phyloP scores from a whole-genome alignment of 495 filamentous ascomycete genomes.

The Penicillium cataractarum region DNA sequence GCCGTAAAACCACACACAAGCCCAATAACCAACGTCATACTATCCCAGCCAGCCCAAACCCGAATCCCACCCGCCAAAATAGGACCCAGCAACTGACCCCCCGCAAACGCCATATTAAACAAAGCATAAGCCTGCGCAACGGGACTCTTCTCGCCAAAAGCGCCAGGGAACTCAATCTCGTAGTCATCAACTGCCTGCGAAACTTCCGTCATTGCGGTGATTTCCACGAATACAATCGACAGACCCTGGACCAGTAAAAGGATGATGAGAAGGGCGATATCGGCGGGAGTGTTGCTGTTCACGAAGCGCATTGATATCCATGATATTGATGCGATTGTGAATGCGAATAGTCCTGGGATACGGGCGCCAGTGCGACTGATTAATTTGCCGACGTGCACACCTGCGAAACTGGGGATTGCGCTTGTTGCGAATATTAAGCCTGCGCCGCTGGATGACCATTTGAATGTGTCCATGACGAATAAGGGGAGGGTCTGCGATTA shows the following conservation, averaged over 20 bases:
- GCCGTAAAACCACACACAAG: slow-evolving; percentile 33
- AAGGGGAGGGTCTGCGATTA: slow-evolving; percentile 42
- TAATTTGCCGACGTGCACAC: slow-evolving; percentile 47
- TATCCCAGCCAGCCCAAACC: slow-evolving; percentile 41
- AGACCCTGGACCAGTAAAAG: slow-evolving; percentile 41
- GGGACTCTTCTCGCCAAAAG: slow-evolving; percentile 58
- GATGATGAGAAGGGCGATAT: slow-evolving; percentile 38
- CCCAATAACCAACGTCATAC: slow-evolving; percentile 44
- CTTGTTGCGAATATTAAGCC: slow-evolving; percentile 62
- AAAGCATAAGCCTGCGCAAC: slow-evolving; percentile 65
- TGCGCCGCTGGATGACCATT: slow-evolving; percentile 60
- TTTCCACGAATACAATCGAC: slow-evolving; percentile 37
- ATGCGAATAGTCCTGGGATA: slow-evolving; percentile 50
- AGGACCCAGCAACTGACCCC: slow-evolving; percentile 64
- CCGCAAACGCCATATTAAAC: slow-evolving; percentile 62
- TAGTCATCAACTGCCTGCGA: slow-evolving; percentile 36
- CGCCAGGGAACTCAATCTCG: slow-evolving; percentile 35
- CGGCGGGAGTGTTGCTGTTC: slow-evolving; percentile 28
- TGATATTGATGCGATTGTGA: slow-evolving; percentile 47
- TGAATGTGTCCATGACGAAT: slow-evolving; percentile 51
- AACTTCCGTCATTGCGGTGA: slow-evolving; percentile 44
- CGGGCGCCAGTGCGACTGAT: slow-evolving; percentile 58
- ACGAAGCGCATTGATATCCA: slow-evolving; percentile 58
- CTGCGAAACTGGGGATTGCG: slow-evolving; percentile 37
- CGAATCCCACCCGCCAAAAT: slow-evolving; percentile 50